Base-by-base conservation (phyloP, 306 rosid species). In the Phaseolus lunatus region DNA sequence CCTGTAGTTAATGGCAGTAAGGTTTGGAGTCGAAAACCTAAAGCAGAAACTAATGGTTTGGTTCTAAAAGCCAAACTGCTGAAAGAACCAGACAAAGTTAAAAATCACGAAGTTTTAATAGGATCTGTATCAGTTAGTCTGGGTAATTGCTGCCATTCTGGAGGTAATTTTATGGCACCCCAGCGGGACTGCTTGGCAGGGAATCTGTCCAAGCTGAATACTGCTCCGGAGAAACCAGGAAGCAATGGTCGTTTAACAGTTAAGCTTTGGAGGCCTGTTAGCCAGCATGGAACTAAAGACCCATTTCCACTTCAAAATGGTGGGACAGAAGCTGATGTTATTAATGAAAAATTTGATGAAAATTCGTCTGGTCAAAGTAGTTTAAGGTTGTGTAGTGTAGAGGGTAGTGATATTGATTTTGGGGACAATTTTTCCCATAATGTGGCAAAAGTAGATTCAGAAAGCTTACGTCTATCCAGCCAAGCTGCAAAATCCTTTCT, bases 1-100 rank as follows among this genome's bases (percentile, higher is more conserved):
- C 83, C 93, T 7, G 47, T 68, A 45, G 75, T 44, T 27, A 82
- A 83, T 26, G 81, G 87, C 14, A 75, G 80, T 78, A 89, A 85
- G 81, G 87, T 92, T 59, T 92, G 97, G 98, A 94, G 95, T 87
- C 85, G 82, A 61, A 94, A 94, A 73, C 85, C 90, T 73, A 89
- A 87, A 81, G 88, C 86, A 67, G 92, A 88, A 86, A 75, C 24
- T 67, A 84, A 72, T 75, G 89, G 80, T 33, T 82, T 70, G 72
- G 78, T 82, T 74, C 77, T 80, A 45, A 84, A 87, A 79, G 77
- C 85, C 72, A 79, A 75, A 72, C 82, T 72, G 67, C 86, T 70
- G 76, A 82, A 81, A 73, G 93, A 88, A 81, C 71, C 83, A 5
- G 91, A 83, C 67, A 81, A 86, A 80, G 64, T 64, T 19, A 92